Evolutionary conservation across 768 basidiomycete species (phyloP).

Genomic region (Podaxis mareebaensis): DNA sequence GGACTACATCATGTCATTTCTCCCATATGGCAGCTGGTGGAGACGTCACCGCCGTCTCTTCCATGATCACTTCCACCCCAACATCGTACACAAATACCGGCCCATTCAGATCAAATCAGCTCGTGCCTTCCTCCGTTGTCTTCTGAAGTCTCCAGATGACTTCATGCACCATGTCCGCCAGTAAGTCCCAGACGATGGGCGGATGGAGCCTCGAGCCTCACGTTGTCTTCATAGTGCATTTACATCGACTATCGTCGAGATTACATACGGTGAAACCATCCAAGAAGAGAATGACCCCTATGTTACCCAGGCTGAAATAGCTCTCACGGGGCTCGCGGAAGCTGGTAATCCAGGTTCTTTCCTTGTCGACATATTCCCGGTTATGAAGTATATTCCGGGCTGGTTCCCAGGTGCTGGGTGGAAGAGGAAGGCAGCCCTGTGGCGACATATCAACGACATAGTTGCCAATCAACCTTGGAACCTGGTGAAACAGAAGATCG

Average conservation of each 20-base stretch:
- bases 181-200: constrained; percentile 25
- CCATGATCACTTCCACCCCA: constrained; percentile 19
- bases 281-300: constrained; percentile 33
- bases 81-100: constrained; percentile 9
- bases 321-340: constrained; percentile 26
- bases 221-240: constrained; percentile 30
- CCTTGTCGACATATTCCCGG: constrained; percentile 34
- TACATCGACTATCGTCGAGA: constrained; percentile 28
- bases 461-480: constrained; percentile 35
- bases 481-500: constrained; percentile 30
- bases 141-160: constrained; percentile 39
- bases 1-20: constrained; percentile 47
- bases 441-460: constrained; percentile 27
- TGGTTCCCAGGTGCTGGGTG: constrained; percentile 43
- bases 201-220: background rate
- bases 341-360: constrained; percentile 32
- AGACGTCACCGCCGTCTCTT: constrained; percentile 41
- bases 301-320: constrained; percentile 31
- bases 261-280: constrained; percentile 34
- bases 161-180: constrained; percentile 44
- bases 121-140: constrained; percentile 30
- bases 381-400: constrained; percentile 36
- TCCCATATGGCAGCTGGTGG: constrained; percentile 42
- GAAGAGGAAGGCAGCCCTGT: constrained; percentile 33
- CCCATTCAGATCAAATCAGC: constrained; percentile 5